Base-by-base conservation (phyloP, 2,329 filamentous ascomycete genomes). In the Bipolaris bicolor region DNA sequence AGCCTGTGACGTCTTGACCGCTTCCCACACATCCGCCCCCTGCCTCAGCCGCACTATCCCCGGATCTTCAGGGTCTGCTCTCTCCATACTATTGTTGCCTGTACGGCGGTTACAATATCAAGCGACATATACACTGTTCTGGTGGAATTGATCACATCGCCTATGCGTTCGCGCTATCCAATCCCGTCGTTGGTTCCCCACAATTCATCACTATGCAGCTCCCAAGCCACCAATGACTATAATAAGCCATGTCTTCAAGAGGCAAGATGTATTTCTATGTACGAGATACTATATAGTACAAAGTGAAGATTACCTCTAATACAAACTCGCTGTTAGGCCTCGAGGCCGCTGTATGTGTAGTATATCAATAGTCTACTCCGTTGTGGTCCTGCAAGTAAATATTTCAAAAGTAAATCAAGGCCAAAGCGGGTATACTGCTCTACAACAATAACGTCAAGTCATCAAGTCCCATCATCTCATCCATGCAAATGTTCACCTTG, bases 351-450 rank as follows among this genome's bases (percentile, higher is more conserved):
- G 39, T 39, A 33, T 13, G 24, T 33, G 13, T n/a, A 41, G 13
- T n/a, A 41, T 16, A 41, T 29, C 11, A 34, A 7, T 20, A 61
- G 29, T 36, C 44, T n/a, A 55, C 15, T 41, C 48, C 22, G 48
- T 22, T 44, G 34, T 29, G 43, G 33, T 44, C 24, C 44, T 31
- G 20, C 11, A 11, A 34, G 33, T 41, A 34, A 33, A 26, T 24
- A 26, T 36, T 10, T 16, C 18, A 26, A 31, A 44, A 31, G 29
- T 29, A 36, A 48, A 34, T 15, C 33, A 37, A 60, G 58, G 53
- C 56, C 56, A 65, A 61, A 65, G 49, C 61, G 66, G 63, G 64
- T 68, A 66, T 67, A 63, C 55, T 56, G 39, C 36, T 53, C 29
- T 33, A 36, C 41, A 50, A 15, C 33, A 47, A 26, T 46, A 40